A percentile compares a stretch with the other conserved stretches of the same genome.
Conservation (phyloP, 129 eudicot species). For the Silybum marianum region DNA sequence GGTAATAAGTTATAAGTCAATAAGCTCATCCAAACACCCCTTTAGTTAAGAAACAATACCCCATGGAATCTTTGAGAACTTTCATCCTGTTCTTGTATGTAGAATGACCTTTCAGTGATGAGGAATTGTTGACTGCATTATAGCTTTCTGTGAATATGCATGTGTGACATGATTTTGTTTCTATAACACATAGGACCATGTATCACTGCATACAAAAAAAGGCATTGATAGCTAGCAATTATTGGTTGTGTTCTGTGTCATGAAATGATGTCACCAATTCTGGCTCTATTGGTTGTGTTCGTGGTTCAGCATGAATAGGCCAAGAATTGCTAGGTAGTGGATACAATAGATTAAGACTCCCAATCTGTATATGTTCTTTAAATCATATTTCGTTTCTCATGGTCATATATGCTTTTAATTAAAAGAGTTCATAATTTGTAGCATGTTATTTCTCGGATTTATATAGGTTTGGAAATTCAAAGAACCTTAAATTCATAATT, state of each 20-base stretch:
- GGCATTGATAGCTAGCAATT: background rate
- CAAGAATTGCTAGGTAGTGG: background rate
- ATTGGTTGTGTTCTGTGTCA: background rate
- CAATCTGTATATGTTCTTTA: conserved; percentile 3
- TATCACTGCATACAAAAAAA: background rate
- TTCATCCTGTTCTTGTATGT: background rate
- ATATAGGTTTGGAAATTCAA: background rate
- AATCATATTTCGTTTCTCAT: background rate
- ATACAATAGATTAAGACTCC: background rate
- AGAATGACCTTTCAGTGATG: background rate
- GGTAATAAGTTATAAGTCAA: too few species aligned
- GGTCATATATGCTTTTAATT: background rate
- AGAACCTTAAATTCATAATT: background rate
- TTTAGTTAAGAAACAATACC: background rate
- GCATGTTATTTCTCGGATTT: background rate
- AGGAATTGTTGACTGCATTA: background rate
- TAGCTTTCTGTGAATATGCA: background rate
- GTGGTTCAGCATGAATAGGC: background rate
- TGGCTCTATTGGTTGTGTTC: background rate
- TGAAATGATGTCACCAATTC: background rate
- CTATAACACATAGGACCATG: background rate
- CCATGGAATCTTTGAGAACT: background rate
- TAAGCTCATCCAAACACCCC: too few species aligned
- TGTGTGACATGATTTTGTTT: background rate
- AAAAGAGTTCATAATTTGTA: background rate